Evolutionary conservation across 371 early-diverging fungal species (phyloP).

Genomic region (Saksenaea vasiformis): DNA sequence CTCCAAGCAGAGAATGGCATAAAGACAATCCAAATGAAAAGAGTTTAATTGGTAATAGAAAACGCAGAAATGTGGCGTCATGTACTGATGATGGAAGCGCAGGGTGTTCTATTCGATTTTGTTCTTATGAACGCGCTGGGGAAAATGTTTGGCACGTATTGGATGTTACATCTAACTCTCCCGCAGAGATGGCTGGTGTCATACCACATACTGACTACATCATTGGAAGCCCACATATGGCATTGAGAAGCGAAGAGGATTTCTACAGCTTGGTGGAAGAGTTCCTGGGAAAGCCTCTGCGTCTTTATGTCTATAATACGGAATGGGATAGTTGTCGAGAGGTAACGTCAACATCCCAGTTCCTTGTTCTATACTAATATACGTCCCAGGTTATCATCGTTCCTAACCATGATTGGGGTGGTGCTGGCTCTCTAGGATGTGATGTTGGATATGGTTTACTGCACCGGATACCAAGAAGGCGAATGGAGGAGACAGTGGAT

Average conservation of each 20-base stretch:
- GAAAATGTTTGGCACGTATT: constrained; percentile 79
- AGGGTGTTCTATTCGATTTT: constrained; percentile 77
- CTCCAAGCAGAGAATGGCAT: constrained; percentile 58
- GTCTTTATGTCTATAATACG: constrained; percentile 64
- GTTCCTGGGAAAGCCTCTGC: constrained; percentile 56
- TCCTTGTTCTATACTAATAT: neutral
- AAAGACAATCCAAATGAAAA: constrained; percentile 41
- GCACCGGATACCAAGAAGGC: constrained; percentile 21
- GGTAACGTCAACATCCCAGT: constrained; percentile 27
- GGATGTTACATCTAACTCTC: constrained; percentile 59
- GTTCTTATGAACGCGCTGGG: constrained; percentile 66
- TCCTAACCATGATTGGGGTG: constrained; percentile 74
- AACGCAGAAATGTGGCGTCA: constrained; percentile 1
- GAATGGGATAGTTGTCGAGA: constrained; percentile 68
- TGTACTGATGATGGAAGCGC: neutral
- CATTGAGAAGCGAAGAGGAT: constrained; percentile 60
- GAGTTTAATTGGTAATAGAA: constrained; percentile 22
- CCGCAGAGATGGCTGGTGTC: constrained; percentile 70
- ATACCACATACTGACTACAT: constrained; percentile 66
- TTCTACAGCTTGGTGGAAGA: constrained; percentile 62
- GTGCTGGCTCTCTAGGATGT: constrained; percentile 68
- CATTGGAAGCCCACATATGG: constrained; percentile 63
- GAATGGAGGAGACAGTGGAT: neutral
- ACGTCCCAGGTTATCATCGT: constrained; percentile 56
- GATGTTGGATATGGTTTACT: constrained; percentile 62